phyloP scores from a whole-genome alignment of 768 basidiomycete genomes.

The Trametes cingulata region DNA sequence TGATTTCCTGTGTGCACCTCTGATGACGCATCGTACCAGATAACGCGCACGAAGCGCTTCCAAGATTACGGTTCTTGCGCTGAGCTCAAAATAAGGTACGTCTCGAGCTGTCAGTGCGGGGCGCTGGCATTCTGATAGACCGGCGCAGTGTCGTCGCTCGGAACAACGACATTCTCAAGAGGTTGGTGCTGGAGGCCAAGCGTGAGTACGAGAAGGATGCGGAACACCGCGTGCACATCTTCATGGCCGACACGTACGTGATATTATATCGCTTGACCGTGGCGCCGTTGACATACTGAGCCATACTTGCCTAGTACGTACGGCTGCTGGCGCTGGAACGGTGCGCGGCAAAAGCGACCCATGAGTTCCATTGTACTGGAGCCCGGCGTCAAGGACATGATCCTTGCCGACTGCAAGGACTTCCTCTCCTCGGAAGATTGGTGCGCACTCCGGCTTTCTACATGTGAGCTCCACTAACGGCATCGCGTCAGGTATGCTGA shows the following conservation, averaged over 20 bases:
- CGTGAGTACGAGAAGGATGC: slow-evolving; percentile 90
- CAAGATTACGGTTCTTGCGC: slow-evolving; percentile 74
- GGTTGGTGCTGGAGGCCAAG: slow-evolving; percentile 84
- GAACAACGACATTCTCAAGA: slow-evolving; percentile 85
- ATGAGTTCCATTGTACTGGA: slow-evolving; percentile 93
- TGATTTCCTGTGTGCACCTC: slow-evolving; percentile 10
- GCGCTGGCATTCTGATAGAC: slow-evolving; percentile 14
- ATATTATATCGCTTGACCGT: not conserved
- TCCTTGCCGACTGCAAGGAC: slow-evolving; percentile 82
- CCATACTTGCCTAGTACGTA: slow-evolving; percentile 49
- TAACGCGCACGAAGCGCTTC: slow-evolving; percentile 77
- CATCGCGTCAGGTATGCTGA: slow-evolving; percentile 75
- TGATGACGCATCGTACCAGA: slow-evolving; percentile 43
- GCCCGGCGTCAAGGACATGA: slow-evolving; percentile 89
- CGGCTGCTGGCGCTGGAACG: slow-evolving; percentile 85
- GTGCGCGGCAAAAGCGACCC: slow-evolving; percentile 83
- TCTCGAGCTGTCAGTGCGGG: slow-evolving; percentile 19
- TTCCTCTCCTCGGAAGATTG: slow-evolving; percentile 84
- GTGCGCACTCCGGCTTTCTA: slow-evolving; percentile 45
- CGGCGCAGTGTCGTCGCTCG: slow-evolving; percentile 77
- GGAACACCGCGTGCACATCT: slow-evolving; percentile 87
- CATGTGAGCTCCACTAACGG: slow-evolving; percentile 19
- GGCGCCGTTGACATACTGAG: slow-evolving; percentile 22
- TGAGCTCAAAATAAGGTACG: slow-evolving; percentile 78
- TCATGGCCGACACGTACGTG: slow-evolving; percentile 84